A percentile compares a stretch with the other conserved stretches of the same genome.
Conservation (phyloP, 2,329 filamentous ascomycete genomes). For the Neonectria coccinea region DNA sequence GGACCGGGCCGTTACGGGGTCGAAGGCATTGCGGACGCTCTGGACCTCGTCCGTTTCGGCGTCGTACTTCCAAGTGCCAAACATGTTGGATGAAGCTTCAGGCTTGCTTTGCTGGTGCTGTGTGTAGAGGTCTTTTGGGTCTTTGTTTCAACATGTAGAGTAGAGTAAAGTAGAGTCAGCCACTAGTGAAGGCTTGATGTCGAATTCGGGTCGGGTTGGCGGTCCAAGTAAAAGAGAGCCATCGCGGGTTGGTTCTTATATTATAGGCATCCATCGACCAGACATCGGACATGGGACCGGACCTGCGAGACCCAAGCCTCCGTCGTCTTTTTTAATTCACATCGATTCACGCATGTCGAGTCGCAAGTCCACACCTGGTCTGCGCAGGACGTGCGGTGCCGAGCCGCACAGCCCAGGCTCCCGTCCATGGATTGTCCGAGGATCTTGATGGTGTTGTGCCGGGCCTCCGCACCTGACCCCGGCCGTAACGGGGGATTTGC, state of each 20-base stretch:
- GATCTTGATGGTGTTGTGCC: conserved; percentile 13
- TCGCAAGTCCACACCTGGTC: conserved; percentile 11
- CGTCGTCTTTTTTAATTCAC: conserved; percentile 1
- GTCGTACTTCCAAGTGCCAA: conserved; percentile 55
- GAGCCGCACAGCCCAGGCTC: conserved; percentile 46
- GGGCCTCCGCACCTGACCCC: conserved; percentile 14
- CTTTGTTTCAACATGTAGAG: conserved; percentile 1
- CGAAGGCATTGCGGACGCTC: conserved; percentile 51
- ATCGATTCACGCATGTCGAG: neutral
- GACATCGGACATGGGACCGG: conserved; percentile 5
- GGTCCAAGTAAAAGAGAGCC: conserved; percentile 19
- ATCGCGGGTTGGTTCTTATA: conserved; percentile 20
- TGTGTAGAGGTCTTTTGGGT: conserved; percentile 12
- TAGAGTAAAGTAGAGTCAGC: conserved; percentile 15
- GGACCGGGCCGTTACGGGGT: conserved; percentile 53
- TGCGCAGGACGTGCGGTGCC: conserved; percentile 31
- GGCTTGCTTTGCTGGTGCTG: neutral
- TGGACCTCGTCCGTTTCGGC: conserved; percentile 54
- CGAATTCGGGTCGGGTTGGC: conserved; percentile 11
- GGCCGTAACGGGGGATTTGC: neutral
- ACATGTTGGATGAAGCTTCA: conserved; percentile 45
- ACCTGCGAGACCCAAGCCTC: conserved; percentile 17
- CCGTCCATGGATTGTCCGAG: conserved; percentile 40
- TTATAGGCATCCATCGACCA: conserved; percentile 22
- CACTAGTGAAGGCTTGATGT: conserved; percentile 3